Conservation (phyloP, 768 basidiomycete species). For the Mycena olivaceomarginata region DNA sequence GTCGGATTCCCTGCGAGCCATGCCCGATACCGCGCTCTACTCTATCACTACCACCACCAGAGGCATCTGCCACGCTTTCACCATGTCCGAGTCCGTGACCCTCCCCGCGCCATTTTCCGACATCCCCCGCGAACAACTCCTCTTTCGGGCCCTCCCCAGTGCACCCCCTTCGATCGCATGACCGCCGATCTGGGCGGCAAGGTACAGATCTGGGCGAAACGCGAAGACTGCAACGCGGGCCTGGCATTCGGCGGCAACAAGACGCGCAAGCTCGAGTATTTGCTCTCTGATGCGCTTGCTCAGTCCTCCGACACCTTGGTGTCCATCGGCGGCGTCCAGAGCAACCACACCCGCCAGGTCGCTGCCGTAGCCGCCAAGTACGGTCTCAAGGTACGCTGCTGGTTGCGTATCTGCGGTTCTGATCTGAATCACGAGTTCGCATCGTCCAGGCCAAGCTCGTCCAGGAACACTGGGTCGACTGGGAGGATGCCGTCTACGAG, state of each 20-base stretch:
- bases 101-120: constrained; percentile 45
- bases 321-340: constrained; percentile 50
- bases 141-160: constrained; percentile 50
- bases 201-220: constrained; percentile 49
- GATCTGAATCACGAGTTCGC: neutral
- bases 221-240: constrained; percentile 51
- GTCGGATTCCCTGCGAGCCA: too few relatives aligned
- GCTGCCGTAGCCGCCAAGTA: constrained; percentile 50
- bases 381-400: constrained; percentile 44
- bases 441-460: constrained; percentile 46
- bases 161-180: constrained; percentile 48
- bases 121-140: constrained; percentile 45
- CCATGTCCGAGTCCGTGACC: constrained; percentile 26
- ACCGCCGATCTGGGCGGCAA: constrained; percentile 45
- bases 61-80: neutral
- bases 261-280: constrained; percentile 50
- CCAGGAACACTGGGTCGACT: constrained; percentile 51
- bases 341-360: constrained; percentile 51
- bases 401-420: too few relatives aligned
- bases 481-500: constrained; percentile 45
- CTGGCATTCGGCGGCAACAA: constrained; percentile 51
- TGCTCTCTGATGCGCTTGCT: constrained; percentile 47
- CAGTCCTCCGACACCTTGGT: constrained; percentile 48
- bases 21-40: too few relatives aligned
- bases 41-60: too few relatives aligned